Percentiles rank a stretch among this genome's conserved stretches.
These are phyloP conservation scores for Trichoderma afroharzianum DNA, from an alignment of 2,329 filamentous ascomycete genomes.

Conservation along the genomic window DNA sequence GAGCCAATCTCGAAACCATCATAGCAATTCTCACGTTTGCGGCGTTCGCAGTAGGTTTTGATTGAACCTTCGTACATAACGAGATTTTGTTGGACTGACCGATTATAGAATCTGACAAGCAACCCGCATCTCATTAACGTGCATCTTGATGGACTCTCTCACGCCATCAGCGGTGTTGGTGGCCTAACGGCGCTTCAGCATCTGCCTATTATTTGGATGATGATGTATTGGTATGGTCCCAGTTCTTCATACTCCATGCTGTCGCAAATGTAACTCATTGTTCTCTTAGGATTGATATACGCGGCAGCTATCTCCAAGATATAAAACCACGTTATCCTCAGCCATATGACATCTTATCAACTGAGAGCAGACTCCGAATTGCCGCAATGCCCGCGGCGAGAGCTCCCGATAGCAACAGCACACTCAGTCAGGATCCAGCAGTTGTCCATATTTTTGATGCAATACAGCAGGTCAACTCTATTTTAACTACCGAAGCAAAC, in stretches of 20 bases:
- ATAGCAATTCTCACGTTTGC: constrained; percentile 6
- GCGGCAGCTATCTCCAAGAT: not conserved
- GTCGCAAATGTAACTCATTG: not conserved
- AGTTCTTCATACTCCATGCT: not conserved
- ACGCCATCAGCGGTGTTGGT: not conserved
- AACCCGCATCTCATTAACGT: constrained; percentile 6
- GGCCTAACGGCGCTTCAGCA: not conserved
- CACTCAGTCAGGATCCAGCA: not conserved
- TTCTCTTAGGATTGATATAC: not conserved
- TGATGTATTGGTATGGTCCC: constrained; percentile 6
- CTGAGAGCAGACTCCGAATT: not conserved
- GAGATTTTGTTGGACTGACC: not conserved
- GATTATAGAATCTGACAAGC: not conserved
- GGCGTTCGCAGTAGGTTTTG: not conserved
- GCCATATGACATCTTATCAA: not conserved
- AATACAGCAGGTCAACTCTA: not conserved
- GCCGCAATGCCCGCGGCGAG: not conserved
- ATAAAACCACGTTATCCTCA: constrained; percentile 1
- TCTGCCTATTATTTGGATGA: not conserved
- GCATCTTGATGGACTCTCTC: constrained; percentile 6
- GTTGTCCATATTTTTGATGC: not conserved
- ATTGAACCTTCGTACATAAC: not conserved
- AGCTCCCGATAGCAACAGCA: not conserved
- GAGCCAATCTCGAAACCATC: not conserved
- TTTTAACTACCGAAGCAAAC: not conserved